Percentiles rank a stretch among this genome's conserved stretches.
These are phyloP conservation scores for Clitopilus hobsonii DNA, from an alignment of 768 basidiomycete genomes.

Conservation along the genomic window DNA sequence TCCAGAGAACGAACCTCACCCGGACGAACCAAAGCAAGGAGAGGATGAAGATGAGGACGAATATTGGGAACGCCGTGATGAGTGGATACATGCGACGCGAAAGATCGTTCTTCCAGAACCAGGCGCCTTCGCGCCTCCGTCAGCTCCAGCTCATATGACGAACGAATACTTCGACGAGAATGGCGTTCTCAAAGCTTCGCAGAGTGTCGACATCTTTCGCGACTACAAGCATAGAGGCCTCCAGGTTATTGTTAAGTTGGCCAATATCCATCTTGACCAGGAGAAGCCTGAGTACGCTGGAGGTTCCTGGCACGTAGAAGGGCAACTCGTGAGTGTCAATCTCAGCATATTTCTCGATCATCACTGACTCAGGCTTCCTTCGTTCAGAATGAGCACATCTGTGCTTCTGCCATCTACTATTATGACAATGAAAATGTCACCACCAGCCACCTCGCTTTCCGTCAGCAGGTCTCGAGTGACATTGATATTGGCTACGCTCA, in stretches of 20 bases:
- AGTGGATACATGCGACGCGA: constrained; percentile 2
- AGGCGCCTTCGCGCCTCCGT: constrained; percentile 4
- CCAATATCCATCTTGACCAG: constrained; percentile 27
- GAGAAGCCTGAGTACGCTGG: constrained; percentile 30
- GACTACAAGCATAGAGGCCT: constrained; percentile 11
- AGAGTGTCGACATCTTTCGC: constrained; percentile 5
- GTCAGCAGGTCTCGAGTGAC: constrained; percentile 13
- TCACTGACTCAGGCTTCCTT: background rate
- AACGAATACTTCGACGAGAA: background rate
- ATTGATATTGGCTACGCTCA: constrained; percentile 16
- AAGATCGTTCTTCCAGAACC: constrained; percentile 10
- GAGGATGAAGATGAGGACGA: too few species aligned
- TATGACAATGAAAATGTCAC: constrained; percentile 28
- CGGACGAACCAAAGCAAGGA: too few species aligned
- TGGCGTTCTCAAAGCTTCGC: background rate
- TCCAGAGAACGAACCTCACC: too few species aligned
- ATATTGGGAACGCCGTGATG: too few species aligned
- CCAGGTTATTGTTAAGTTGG: constrained; percentile 28
- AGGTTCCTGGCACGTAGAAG: constrained; percentile 35
- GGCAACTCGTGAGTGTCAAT: constrained; percentile 15
- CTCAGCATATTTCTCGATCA: background rate
- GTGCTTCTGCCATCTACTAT: constrained; percentile 21
- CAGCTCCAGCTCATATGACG: background rate
- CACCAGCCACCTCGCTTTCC: constrained; percentile 22
- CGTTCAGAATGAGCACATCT: constrained; percentile 20